Conservation (phyloP, 2,329 filamentous ascomycete species). For the Cadophora sp. region DNA sequence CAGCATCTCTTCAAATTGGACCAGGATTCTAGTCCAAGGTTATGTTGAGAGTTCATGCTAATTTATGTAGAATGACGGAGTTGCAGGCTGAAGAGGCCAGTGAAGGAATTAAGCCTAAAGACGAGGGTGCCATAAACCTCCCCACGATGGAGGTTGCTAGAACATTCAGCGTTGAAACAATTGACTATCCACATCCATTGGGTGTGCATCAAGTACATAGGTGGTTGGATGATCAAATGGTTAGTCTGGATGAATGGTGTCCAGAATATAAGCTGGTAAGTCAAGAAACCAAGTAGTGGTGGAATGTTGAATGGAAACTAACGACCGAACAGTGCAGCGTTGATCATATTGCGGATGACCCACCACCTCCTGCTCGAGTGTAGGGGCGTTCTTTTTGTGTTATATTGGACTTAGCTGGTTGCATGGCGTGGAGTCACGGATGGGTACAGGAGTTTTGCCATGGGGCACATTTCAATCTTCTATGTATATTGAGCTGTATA, state of each 20-base stretch:
- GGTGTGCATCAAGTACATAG: constrained; percentile 44
- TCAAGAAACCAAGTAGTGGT: background rate
- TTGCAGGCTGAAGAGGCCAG: constrained; percentile 35
- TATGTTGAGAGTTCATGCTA: background rate
- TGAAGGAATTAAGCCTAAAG: constrained; percentile 33
- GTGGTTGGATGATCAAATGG: constrained; percentile 38
- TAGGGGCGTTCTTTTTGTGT: background rate
- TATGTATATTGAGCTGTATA: background rate
- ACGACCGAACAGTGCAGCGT: constrained; percentile 10
- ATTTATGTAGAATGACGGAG: constrained; percentile 33
- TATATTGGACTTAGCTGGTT: background rate
- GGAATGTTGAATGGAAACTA: background rate
- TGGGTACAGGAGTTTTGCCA: background rate
- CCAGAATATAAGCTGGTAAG: constrained; percentile 31
- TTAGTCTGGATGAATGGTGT: constrained; percentile 32
- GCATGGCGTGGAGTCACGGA: background rate
- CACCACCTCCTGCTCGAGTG: background rate
- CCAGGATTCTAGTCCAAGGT: background rate
- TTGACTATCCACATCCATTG: constrained; percentile 44
- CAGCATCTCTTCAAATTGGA: background rate
- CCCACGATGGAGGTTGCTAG: constrained; percentile 41
- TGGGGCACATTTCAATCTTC: background rate
- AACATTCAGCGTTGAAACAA: constrained; percentile 44
- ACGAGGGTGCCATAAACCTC: constrained; percentile 39
- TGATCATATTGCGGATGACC: constrained; percentile 14